Evolutionary conservation across 1,284 basidiomycete genomes (phyloP).

Genomic region (Malassezia furfur): DNA sequence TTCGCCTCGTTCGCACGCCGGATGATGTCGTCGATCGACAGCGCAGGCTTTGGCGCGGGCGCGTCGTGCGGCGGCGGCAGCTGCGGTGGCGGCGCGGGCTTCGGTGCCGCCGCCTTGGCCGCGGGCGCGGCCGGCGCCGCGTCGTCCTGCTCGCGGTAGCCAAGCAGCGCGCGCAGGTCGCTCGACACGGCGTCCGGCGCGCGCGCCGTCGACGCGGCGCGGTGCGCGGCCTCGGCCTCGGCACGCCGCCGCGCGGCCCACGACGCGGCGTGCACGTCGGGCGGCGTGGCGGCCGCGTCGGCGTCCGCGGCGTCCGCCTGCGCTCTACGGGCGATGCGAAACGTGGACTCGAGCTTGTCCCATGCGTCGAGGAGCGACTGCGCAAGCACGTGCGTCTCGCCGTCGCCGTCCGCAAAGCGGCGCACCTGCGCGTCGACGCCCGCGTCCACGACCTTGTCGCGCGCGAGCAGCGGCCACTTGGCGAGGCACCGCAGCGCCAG

Average conservation of each 20-base stretch:
- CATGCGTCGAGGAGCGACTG: constrained; percentile 62
- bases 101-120: neutral
- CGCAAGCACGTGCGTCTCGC: constrained; percentile 24
- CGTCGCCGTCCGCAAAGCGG: constrained; percentile 36
- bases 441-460: constrained; percentile 79
- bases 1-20: constrained; percentile 39
- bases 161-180: constrained; percentile 18
- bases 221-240: constrained; percentile 36
- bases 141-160: constrained; percentile 11
- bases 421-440: constrained; percentile 48
- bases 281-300: constrained; percentile 19
- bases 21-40: constrained; percentile 44
- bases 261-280: neutral
- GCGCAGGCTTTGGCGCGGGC: neutral
- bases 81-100: neutral
- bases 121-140: neutral
- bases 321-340: constrained; percentile 60
- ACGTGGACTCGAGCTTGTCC: constrained; percentile 64
- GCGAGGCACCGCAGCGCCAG: constrained; percentile 52
- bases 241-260: constrained; percentile 17
- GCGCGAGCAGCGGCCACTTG: constrained; percentile 70
- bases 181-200: constrained; percentile 31
- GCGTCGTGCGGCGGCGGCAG: neutral
- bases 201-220: constrained; percentile 17
- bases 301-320: constrained; percentile 28